Percentiles rank a stretch among this genome's conserved stretches.
phyloP scores from a whole-genome alignment of 2,329 filamentous ascomycete genomes.

The Beauveria australis region DNA sequence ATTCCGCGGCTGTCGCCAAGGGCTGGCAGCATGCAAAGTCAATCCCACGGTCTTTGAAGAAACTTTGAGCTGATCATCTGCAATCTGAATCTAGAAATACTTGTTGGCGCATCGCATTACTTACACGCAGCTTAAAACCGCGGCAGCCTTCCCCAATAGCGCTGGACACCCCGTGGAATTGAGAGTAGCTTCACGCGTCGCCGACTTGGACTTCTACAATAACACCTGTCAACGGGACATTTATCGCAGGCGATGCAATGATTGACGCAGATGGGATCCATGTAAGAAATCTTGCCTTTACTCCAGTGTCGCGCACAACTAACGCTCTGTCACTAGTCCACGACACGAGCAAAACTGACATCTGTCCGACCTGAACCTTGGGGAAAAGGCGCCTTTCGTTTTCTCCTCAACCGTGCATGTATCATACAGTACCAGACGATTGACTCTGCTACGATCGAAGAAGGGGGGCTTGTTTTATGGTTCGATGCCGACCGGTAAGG shows the following conservation, averaged over 20 bases:
- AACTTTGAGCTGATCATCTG: neutral
- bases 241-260: neutral
- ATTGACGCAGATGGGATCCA: neutral
- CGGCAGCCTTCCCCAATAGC: neutral
- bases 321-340: neutral
- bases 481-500: too few relatives aligned
- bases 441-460: too few relatives aligned
- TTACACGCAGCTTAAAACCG: neutral
- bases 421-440: too few relatives aligned
- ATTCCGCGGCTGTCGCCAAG: neutral
- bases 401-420: too few relatives aligned
- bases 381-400: too few relatives aligned
- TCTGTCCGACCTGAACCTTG: too few relatives aligned
- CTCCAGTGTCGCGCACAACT: neutral
- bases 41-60: neutral
- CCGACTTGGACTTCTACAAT: neutral
- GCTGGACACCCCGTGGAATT: neutral
- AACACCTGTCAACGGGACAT: neutral
- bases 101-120: neutral
- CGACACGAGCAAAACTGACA: slow-evolving; percentile 18
- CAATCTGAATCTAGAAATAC: neutral
- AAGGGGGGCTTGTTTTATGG: too few relatives aligned
- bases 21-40: neutral
- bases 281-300: neutral
- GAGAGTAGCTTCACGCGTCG: neutral